phyloP scores from a whole-genome alignment of 345 rosid genomes.

The Populus deltoides region DNA sequence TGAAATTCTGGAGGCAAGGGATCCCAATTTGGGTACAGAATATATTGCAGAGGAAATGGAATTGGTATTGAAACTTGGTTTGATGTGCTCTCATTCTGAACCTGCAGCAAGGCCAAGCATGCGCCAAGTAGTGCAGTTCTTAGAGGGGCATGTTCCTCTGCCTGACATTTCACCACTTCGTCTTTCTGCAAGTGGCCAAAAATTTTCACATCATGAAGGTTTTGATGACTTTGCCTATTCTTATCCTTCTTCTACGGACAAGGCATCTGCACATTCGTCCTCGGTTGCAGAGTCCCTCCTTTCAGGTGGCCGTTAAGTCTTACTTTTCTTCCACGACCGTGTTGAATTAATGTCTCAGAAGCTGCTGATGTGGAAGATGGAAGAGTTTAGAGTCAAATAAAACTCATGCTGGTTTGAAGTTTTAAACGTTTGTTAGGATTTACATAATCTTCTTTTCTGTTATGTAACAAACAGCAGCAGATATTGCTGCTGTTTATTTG shows the following conservation, averaged over 20 bases:
- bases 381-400: too few species aligned
- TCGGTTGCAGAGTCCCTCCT: constrained; percentile 50
- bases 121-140: constrained; percentile 51
- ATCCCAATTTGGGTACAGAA: constrained; percentile 34
- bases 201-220: constrained; percentile 12
- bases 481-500: too few species aligned
- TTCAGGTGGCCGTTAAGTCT: constrained; percentile 52
- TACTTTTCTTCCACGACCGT: not conserved
- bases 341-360: too few species aligned
- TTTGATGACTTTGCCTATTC: constrained; percentile 42
- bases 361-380: too few species aligned
- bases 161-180: constrained; percentile 41
- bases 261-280: constrained; percentile 32
- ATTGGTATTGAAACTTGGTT: constrained; percentile 54
- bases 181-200: constrained; percentile 33
- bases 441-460: too few species aligned
- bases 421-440: too few species aligned
- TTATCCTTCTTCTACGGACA: constrained; percentile 34
- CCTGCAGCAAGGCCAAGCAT: constrained; percentile 54
- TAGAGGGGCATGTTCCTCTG: constrained; percentile 40
- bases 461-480: too few species aligned
- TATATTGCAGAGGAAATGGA: constrained; percentile 42
- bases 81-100: constrained; percentile 49
- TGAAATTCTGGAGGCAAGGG: constrained; percentile 19
- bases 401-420: too few species aligned